A percentile compares a stretch with the other conserved stretches of the same genome.
phyloP scores from a whole-genome alignment of 352 stramenopile genomes.

The Globisporangium solare region DNA sequence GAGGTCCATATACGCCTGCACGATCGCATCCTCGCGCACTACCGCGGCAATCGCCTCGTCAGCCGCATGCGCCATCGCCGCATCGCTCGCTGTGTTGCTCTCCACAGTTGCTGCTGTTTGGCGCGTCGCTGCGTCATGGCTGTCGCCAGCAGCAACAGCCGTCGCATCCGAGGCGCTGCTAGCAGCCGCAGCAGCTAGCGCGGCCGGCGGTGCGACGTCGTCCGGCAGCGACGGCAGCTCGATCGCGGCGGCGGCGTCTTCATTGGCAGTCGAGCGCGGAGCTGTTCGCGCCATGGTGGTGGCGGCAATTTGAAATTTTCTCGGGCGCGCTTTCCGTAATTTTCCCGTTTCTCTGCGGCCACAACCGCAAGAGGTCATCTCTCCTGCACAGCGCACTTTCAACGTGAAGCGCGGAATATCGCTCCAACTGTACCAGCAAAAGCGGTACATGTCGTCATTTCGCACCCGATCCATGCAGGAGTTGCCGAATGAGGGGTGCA shows the following conservation, averaged over 20 bases:
- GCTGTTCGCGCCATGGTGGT: constrained; percentile 6
- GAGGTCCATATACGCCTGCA: constrained; percentile 19
- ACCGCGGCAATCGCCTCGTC: constrained; percentile 9
- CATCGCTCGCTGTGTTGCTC: background rate
- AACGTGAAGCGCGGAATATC: background rate
- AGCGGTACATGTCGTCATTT: background rate
- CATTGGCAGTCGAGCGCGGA: background rate
- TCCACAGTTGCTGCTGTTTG: background rate
- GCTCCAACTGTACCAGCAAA: background rate
- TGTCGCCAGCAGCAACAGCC: too few relatives aligned
- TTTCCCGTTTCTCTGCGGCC: constrained; percentile 9
- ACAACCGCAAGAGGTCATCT: constrained; percentile 11
- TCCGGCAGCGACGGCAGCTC: background rate
- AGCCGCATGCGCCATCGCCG: background rate
- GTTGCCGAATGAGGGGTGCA: background rate
- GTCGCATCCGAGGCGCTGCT: too few relatives aligned
- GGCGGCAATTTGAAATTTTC: constrained; percentile 1
- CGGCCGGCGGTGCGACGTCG: background rate
- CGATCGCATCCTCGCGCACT: constrained; percentile 12
- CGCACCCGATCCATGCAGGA: background rate
- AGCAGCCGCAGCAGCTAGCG: background rate
- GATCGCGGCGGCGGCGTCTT: background rate
- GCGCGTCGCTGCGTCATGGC: too few relatives aligned
- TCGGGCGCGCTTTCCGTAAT: constrained; percentile 11
- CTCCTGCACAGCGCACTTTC: background rate